A percentile compares a stretch with the other conserved stretches of the same genome.
Conservation (phyloP, 2,329 filamentous ascomycete genomes). For the Thielaviopsis populi region DNA sequence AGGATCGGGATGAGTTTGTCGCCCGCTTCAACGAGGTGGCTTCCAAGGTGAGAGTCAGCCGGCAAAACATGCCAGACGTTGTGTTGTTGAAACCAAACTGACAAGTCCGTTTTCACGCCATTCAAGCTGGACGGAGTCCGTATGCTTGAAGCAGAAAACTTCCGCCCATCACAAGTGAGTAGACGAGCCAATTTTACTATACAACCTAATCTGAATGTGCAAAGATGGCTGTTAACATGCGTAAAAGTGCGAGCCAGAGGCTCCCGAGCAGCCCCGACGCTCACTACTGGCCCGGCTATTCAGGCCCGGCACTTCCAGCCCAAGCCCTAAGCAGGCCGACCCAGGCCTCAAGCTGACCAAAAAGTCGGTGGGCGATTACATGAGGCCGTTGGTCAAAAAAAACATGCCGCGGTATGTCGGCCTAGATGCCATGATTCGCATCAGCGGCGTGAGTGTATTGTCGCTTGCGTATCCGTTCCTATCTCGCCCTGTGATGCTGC, state of each 20-base stretch:
- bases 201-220: neutral
- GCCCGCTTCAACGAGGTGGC: constrained; percentile 47
- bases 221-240: constrained; percentile 11
- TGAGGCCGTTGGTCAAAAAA: constrained; percentile 16
- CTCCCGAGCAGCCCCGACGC: constrained; percentile 15
- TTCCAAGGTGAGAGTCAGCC: constrained; percentile 31
- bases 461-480: constrained; percentile 46
- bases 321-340: neutral
- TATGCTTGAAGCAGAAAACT: constrained; percentile 26
- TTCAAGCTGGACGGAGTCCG: constrained; percentile 37
- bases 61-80: neutral
- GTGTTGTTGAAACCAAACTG: neutral
- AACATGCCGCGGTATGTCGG: constrained; percentile 24
- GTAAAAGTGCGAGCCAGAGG: constrained; percentile 18
- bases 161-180: constrained; percentile 25
- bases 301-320: constrained; percentile 3
- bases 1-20: constrained; percentile 35
- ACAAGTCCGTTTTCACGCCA: neutral
- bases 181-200: neutral
- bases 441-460: constrained; percentile 48
- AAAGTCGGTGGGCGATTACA: constrained; percentile 15
- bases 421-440: constrained; percentile 43
- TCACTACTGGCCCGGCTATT: constrained; percentile 15
- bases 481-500: constrained; percentile 41
- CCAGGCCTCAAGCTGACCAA: constrained; percentile 12